Base-by-base conservation (phyloP, 1,284 basidiomycete genomes). In the Inonotus obliquus region DNA sequence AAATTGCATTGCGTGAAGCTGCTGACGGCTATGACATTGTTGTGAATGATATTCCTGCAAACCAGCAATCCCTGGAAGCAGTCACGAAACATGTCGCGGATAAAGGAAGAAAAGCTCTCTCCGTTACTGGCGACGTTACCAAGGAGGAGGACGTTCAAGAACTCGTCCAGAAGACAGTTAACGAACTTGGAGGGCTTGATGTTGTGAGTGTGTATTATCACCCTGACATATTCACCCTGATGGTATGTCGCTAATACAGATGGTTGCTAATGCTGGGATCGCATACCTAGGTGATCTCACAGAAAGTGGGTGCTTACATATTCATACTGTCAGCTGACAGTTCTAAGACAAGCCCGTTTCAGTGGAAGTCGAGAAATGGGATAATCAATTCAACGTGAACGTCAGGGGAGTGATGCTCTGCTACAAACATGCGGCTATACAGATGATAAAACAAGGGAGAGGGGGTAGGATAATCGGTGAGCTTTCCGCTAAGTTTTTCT, bases 231-330 rank as follows among this genome's bases (percentile, higher is more conserved):
- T 37, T 13, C 38, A 60, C 32, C 45, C 32, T 27, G 27, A 17
- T 38, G 32, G 27, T 21, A 19, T 57, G 19, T 41, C 41, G 5
- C 13, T 17, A 17, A 13, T 21, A 21, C 45, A 66, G 64, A 65
- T 66, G 65, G 61, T 66, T n/a, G 64, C 64, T 14, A 66, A 66
- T 41, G 64, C 63, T 5, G 63, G 63, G 1, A 59, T 65, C 21
- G 47, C 32, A 11, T 48, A 58, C 21, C 44, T 23, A 29, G 14
- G 21, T 17, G 39, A 23, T 2, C 23, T 58, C 23, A 32, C 32
- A 5, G 51, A 54, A 48, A 60, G 59, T 64, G 48, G 32, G 35
- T 48, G 2, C 38, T 39, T 11, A 2, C n/a, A 2, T 39, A 1
- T 4, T 23, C 4, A 19, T 17, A 13, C 23, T 6, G n/a, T 11